Base-by-base conservation (phyloP, 2,329 filamentous ascomycete species). In the Ascosphaera apis region DNA sequence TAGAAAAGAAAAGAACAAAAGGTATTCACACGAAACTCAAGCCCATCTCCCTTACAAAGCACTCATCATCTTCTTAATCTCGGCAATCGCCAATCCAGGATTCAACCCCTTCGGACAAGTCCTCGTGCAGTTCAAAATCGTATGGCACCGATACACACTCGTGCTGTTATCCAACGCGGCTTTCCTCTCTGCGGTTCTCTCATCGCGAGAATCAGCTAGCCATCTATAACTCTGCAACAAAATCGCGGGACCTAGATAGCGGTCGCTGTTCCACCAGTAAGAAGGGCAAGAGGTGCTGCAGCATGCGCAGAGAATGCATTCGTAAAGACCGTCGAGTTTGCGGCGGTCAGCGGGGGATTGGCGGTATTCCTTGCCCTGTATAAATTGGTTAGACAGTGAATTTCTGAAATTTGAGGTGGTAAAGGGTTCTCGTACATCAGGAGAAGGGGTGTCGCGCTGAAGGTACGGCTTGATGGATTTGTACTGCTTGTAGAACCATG, bases 401-500 rank as follows among this genome's bases (percentile, higher is more conserved):
- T n/a, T n/a, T n/a, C n/a, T n/a, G n/a, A n/a, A n/a, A n/a, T n/a
- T n/a, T n/a, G n/a, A n/a, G 19, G 9, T 13, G 36, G 8, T 17
- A n/a, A 18, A 8, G 34, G 18, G 12, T 33, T 25, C 16, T 66
- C 77, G 56, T 69, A 91, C 81, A 54, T 93, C 80, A 46, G 74
- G 71, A 31, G 81, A 64, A 37, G 80, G 76, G 18, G 81, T 88
- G 44, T 84, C 76, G 52, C 83, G 73, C 66, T 95, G 88, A 37
- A 98, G 74, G 58, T 92, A 98, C 31, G 88, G 88, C 74, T 95
- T 91, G 63, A 98, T 93, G 12, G 84, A 93, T 64, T 93, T 92
- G 72, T 98, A 98, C 68, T 98, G 88, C 71, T 95, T 95, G 73
- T 98, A 98, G 66, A 98, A 95, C 53, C 88, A 79, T 43, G 88